Evolutionary conservation across 164 flowering plant genomes (phyloP).

Genomic region (Aristolochia fimbriata): DNA sequence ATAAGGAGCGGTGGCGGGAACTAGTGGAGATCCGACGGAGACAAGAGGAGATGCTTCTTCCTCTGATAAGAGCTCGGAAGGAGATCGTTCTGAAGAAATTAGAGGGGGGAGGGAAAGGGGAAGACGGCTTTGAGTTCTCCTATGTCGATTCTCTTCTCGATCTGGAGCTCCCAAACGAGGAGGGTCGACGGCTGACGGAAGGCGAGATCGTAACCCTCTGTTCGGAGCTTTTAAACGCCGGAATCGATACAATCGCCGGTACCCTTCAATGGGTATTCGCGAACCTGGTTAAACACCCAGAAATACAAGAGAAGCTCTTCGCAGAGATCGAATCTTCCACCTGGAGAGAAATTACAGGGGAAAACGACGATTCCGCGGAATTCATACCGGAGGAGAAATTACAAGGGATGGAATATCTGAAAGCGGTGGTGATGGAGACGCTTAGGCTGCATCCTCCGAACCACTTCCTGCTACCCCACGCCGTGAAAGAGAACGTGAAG

Average conservation of each 20-base stretch:
- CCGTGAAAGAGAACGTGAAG: conserved; percentile 4
- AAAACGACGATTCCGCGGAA: background rate
- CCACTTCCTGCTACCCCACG: conserved; percentile 24
- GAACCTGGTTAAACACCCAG: conserved; percentile 29
- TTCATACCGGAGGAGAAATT: conserved; percentile 22
- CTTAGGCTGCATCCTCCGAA: conserved; percentile 33
- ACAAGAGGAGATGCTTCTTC: conserved; percentile 9
- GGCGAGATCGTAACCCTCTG: conserved; percentile 16
- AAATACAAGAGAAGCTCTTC: conserved; percentile 24
- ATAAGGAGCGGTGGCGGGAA: conserved; percentile 18
- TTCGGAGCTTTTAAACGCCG: conserved; percentile 20
- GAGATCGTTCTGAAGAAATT: conserved; percentile 1
- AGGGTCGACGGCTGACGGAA: conserved; percentile 16
- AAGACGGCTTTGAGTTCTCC: background rate
- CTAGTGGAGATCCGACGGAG: conserved; percentile 3
- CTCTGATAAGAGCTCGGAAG: conserved; percentile 11
- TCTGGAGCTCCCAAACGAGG: conserved; percentile 20
- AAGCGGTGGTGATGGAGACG: conserved; percentile 31
- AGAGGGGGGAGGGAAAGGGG: background rate
- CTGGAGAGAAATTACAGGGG: background rate
- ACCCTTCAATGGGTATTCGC: conserved; percentile 31
- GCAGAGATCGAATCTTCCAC: conserved; percentile 18
- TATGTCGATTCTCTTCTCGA: conserved; percentile 26
- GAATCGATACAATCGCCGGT: conserved; percentile 20
- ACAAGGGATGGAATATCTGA: conserved; percentile 21